Evolutionary conservation across 306 rosid species (phyloP).

Genomic region (Amphicarpaea edgeworthii): DNA sequence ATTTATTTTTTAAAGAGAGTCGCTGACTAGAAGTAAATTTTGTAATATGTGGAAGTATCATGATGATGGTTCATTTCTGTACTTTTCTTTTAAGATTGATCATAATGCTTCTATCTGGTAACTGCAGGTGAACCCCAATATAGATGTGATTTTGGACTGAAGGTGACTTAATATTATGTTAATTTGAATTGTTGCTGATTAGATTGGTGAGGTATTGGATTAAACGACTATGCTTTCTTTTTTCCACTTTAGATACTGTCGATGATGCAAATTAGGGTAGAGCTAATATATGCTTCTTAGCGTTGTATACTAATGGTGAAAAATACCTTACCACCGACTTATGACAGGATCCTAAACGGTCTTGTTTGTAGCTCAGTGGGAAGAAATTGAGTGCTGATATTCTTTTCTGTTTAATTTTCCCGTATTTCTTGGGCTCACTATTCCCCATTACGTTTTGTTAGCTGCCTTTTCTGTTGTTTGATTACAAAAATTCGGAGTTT

Average conservation of each 20-base stretch:
- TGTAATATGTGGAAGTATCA: slow-evolving; percentile 25
- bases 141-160: slow-evolving; percentile 43
- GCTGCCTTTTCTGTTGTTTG: slow-evolving; percentile 1
- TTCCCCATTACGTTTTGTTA: not conserved
- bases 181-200: slow-evolving; percentile 29
- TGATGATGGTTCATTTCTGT: not conserved
- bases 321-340: slow-evolving; percentile 43
- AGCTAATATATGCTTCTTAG: slow-evolving; percentile 38
- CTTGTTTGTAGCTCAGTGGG: slow-evolving; percentile 45
- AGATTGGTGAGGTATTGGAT: slow-evolving; percentile 42
- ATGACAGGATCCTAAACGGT: slow-evolving; percentile 42
- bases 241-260: slow-evolving; percentile 27
- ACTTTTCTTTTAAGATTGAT: not conserved
- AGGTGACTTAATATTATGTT: slow-evolving; percentile 27
- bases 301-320: slow-evolving; percentile 52
- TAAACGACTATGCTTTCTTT: not conserved
- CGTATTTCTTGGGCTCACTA: slow-evolving; percentile 43
- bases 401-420: slow-evolving; percentile 30
- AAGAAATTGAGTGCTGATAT: slow-evolving; percentile 38
- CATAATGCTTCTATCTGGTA: not conserved
- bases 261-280: slow-evolving; percentile 33
- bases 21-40: not conserved
- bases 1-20: not conserved
- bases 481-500: not conserved
- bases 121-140: slow-evolving; percentile 48